Percentiles rank a stretch among this genome's conserved stretches.
Conservation (phyloP, 108 stramenopile genomes). For the Chaetoceros muelleri region DNA sequence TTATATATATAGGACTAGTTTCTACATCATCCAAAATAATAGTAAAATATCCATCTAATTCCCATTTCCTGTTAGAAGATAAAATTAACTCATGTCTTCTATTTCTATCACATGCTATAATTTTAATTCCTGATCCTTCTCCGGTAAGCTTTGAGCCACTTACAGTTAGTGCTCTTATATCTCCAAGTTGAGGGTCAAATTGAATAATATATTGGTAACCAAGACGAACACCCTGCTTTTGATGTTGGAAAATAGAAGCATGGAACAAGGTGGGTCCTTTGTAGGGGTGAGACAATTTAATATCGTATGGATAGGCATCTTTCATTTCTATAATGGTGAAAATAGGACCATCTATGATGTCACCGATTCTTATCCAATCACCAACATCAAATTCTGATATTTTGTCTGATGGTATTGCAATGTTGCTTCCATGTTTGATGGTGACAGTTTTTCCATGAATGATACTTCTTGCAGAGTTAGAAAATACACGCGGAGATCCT, state of each 20-base stretch:
- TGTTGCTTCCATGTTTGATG: slow-evolving; percentile 33
- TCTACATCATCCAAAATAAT: slow-evolving; percentile 25
- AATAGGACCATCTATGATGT: slow-evolving; percentile 19
- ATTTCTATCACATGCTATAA: slow-evolving; percentile 45
- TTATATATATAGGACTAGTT: slow-evolving; percentile 32
- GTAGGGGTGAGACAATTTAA: slow-evolving; percentile 41
- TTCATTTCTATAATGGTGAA: slow-evolving; percentile 34
- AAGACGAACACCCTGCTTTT: slow-evolving; percentile 4
- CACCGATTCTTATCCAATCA: slow-evolving; percentile 62
- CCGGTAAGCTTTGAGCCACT: slow-evolving; percentile 27
- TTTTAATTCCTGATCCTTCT: slow-evolving; percentile 7
- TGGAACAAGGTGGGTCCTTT: slow-evolving; percentile 14
- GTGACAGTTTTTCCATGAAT: slow-evolving; percentile 24
- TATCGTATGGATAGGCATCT: slow-evolving; percentile 18
- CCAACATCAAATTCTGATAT: slow-evolving; percentile 29
- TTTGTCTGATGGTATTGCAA: slow-evolving; percentile 15
- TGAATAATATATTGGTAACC: slow-evolving; percentile 68
- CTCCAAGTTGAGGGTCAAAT: slow-evolving; percentile 56
- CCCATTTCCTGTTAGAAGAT: neutral
- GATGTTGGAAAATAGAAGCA: slow-evolving; percentile 28
- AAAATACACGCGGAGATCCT: slow-evolving; percentile 41
- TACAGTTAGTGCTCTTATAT: slow-evolving; percentile 33
- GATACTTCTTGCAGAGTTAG: slow-evolving; percentile 31
- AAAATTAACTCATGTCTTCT: slow-evolving; percentile 23
- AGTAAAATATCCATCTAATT: slow-evolving; percentile 37